phyloP scores from a whole-genome alignment of 148 eudicot genomes.

The Tetragonia tetragonoides region DNA sequence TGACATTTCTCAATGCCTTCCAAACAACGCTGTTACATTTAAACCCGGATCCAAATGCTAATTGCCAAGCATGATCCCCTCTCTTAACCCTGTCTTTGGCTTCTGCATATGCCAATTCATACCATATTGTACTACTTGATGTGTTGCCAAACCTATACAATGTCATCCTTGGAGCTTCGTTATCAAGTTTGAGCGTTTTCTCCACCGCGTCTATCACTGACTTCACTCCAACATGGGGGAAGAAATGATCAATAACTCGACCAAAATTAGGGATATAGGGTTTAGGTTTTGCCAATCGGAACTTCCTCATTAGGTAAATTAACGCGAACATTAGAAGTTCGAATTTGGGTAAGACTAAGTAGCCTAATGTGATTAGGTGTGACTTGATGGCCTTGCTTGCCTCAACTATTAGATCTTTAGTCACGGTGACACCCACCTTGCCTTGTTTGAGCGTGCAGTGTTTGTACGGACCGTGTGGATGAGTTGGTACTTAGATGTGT shows the following conservation, averaged over 20 bases:
- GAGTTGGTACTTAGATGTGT: conserved; percentile 35
- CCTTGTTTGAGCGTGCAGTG: conserved; percentile 29
- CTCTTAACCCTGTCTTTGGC: conserved; percentile 8
- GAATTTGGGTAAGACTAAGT: conserved; percentile 30
- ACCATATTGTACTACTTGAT: conserved; percentile 6
- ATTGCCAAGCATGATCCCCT: conserved; percentile 1
- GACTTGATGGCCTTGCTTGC: conserved; percentile 29
- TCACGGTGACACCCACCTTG: conserved; percentile 26
- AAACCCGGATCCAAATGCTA: conserved; percentile 9
- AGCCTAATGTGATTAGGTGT: conserved; percentile 23
- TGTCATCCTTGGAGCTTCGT: conserved; percentile 18
- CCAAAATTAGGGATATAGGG: conserved; percentile 18
- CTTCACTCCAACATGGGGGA: conserved; percentile 5
- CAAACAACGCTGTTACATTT: conserved; percentile 11
- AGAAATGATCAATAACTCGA: conserved; percentile 1
- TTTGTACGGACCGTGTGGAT: conserved; percentile 33
- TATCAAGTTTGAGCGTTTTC: neutral
- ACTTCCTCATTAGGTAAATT: neutral
- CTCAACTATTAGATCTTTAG: conserved; percentile 25
- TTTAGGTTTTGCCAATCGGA: conserved; percentile 1
- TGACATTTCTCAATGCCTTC: neutral
- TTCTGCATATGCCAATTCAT: conserved; percentile 13
- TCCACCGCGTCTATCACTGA: conserved; percentile 2
- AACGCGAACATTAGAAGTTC: conserved; percentile 17
- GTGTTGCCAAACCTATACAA: conserved; percentile 8